These are phyloP conservation scores for Hyaloscypha hepaticicola DNA, from an alignment of 495 filamentous ascomycete genomes.

Conservation along the genomic window DNA sequence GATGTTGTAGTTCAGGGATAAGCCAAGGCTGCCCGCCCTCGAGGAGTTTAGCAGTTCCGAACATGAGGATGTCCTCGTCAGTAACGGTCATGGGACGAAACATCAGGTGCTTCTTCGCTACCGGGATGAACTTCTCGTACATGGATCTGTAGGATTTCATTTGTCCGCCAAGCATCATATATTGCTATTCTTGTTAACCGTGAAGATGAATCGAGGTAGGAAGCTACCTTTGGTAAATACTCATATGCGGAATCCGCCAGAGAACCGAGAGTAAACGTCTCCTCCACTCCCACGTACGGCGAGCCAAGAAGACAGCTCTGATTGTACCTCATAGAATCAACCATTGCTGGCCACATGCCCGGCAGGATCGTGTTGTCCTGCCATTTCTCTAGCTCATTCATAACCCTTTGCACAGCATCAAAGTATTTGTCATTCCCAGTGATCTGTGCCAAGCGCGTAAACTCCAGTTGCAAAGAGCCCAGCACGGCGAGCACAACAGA, in stretches of 20 bases:
- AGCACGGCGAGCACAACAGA: conserved; percentile 26
- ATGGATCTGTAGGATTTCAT: conserved; percentile 21
- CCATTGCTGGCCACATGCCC: conserved; percentile 73
- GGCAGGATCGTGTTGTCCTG: conserved; percentile 72
- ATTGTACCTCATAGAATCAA: conserved; percentile 20
- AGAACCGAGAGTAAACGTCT: conserved; percentile 27
- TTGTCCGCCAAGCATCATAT: conserved; percentile 28
- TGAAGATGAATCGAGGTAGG: not conserved
- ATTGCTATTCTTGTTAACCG: conserved; percentile 15
- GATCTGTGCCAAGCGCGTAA: conserved; percentile 89
- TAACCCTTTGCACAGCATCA: conserved; percentile 90
- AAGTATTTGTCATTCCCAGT: conserved; percentile 89
- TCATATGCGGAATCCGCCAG: conserved; percentile 77
- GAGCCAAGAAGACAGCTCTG: conserved; percentile 15
- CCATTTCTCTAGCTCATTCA: conserved; percentile 76
- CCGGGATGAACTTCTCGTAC: conserved; percentile 29
- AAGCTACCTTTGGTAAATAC: conserved; percentile 64
- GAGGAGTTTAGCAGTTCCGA: conserved; percentile 45
- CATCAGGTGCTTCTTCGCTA: conserved; percentile 54
- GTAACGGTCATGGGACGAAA: conserved; percentile 81
- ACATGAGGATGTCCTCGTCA: conserved; percentile 75
- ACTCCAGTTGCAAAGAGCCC: conserved; percentile 71
- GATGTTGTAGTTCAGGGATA: conserved; percentile 49
- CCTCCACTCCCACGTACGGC: conserved; percentile 16
- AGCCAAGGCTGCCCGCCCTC: conserved; percentile 46